Evolutionary conservation across 2,329 filamentous ascomycete genomes (phyloP).

Genomic region (Penicillium sp.): DNA sequence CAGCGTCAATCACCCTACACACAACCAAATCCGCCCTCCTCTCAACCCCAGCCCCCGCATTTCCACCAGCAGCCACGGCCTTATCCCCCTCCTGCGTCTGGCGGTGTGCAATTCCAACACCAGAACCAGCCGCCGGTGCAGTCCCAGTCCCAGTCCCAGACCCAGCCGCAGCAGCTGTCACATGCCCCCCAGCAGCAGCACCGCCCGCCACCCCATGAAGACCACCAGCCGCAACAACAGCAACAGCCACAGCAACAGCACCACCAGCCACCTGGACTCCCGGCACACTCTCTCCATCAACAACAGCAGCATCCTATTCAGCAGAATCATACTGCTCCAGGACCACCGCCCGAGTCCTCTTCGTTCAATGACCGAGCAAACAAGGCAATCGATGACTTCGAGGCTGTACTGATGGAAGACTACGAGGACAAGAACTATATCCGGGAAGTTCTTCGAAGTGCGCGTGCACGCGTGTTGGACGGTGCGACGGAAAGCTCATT

Average conservation of each 20-base stretch:
- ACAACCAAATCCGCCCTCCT: conserved; percentile 19
- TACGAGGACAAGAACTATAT: conserved; percentile 47
- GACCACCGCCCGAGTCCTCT: conserved; percentile 28
- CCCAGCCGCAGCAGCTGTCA: conserved; percentile 13
- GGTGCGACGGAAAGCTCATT: conserved; percentile 42
- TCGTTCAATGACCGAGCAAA: conserved; percentile 42
- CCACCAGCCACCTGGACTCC: conserved; percentile 22
- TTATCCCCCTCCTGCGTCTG: conserved; percentile 19
- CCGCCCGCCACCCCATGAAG: conserved; percentile 4
- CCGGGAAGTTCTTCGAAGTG: conserved; percentile 43
- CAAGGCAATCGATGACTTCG: conserved; percentile 46
- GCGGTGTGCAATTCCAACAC: conserved; percentile 16
- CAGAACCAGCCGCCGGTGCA: conserved; percentile 18
- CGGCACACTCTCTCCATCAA: conserved; percentile 15
- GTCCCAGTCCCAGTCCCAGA: no score
- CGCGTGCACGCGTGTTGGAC: conserved; percentile 41
- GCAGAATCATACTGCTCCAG: conserved; percentile 24
- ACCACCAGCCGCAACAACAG: conserved; percentile 20
- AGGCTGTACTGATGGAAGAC: conserved; percentile 44
- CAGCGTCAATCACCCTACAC: conserved; percentile 27
- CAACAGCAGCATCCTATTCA: conserved; percentile 22
- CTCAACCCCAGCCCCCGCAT: conserved; percentile 24
- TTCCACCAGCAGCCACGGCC: conserved; percentile 19
- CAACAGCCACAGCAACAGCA: conserved; percentile 23
- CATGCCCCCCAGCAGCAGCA: conserved; percentile 18